A percentile compares a stretch with the other conserved stretches of the same genome.
These are phyloP conservation scores for Mycena maculata DNA, from an alignment of 768 basidiomycete species.

Conservation along the genomic window DNA sequence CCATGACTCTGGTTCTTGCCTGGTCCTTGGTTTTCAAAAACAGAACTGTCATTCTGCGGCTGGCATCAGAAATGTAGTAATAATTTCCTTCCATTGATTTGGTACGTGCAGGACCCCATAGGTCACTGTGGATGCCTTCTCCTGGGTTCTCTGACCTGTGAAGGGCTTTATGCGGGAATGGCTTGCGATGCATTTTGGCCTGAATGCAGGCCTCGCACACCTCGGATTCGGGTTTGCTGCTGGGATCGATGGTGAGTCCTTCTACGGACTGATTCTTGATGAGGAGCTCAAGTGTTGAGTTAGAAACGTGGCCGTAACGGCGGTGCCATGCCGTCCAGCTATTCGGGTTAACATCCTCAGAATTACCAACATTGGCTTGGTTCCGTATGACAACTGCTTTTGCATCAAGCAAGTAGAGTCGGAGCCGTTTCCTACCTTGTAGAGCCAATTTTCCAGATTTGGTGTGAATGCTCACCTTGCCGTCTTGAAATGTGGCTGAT, in stretches of 20 bases:
- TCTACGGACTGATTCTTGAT: slow-evolving; percentile 11
- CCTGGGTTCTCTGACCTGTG: background rate
- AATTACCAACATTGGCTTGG: background rate
- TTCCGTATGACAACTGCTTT: background rate
- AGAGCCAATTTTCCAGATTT: background rate
- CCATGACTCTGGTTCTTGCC: slow-evolving; percentile 31
- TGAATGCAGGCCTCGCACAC: slow-evolving; percentile 19
- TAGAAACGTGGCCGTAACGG: slow-evolving; percentile 15
- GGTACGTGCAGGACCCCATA: slow-evolving; percentile 16
- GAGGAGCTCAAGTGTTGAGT: slow-evolving; percentile 6
- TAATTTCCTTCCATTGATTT: background rate
- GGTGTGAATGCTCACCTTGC: background rate
- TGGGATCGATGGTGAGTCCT: slow-evolving; percentile 17
- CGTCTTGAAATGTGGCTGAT: background rate
- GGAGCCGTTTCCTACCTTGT: background rate
- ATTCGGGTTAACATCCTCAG: slow-evolving; percentile 2
- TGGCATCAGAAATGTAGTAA: slow-evolving; percentile 25
- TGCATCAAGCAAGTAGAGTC: background rate
- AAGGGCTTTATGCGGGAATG: slow-evolving; percentile 11
- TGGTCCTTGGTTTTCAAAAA: slow-evolving; percentile 37
- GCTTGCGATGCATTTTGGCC: slow-evolving; percentile 1
- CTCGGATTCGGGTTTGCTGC: background rate
- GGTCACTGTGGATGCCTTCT: slow-evolving; percentile 15
- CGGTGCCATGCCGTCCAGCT: slow-evolving; percentile 19
- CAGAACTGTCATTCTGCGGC: slow-evolving; percentile 18